Evolutionary conservation across 2,329 filamentous ascomycete species (phyloP), one percentile per base, ranked within the genome.

Genomic region (Xenoacremonium recifei): DNA sequence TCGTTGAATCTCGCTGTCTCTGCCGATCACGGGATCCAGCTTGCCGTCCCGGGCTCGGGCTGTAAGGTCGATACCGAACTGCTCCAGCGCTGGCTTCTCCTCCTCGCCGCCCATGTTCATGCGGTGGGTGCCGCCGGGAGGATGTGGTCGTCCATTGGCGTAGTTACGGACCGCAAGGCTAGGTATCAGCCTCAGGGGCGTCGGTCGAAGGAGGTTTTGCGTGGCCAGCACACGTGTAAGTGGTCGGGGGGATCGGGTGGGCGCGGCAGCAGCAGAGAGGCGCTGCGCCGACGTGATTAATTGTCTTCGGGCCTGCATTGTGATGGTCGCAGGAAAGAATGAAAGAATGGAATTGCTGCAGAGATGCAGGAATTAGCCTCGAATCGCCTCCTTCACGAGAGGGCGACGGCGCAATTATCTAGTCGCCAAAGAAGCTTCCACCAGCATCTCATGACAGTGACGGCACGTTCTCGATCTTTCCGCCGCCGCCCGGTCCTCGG

Each of bases 11-110:
- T 96, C 93, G 5, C 80, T 75, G 57, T 96, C 91, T 63, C 93
- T 79, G 16, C 93, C 93, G 59, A 99, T 97, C 12, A 97, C 92
- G 0, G 93, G 93, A 60, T 99, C 93, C 4, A 99, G 76, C 62
- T 96, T 96, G 30, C 93, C 93, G 36, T 87, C 85, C 62, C 79
- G 87, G 16, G 93, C 93, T 57, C 80, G 81, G 11, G 82, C 87
- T 2, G 93, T 97, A 39, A 99, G 73, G 62, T 99, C 92, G 47
- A 96, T 76, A 44, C 93, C 93, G 59, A 84, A 99, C 64, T 95
- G 81, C 65, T 97, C 92, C 38, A 97, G 70, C 1, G 93, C 91
- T 3, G 91, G 75, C 67, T 96, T 96, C 66, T 96, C 75, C 33
- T 79, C 76, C 54, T 79, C 79, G 20, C 74, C 86, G 41, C 89